Base-by-base conservation (phyloP, 805 yeast genomes). In the Schizosaccharomyces cryophilus region DNA sequence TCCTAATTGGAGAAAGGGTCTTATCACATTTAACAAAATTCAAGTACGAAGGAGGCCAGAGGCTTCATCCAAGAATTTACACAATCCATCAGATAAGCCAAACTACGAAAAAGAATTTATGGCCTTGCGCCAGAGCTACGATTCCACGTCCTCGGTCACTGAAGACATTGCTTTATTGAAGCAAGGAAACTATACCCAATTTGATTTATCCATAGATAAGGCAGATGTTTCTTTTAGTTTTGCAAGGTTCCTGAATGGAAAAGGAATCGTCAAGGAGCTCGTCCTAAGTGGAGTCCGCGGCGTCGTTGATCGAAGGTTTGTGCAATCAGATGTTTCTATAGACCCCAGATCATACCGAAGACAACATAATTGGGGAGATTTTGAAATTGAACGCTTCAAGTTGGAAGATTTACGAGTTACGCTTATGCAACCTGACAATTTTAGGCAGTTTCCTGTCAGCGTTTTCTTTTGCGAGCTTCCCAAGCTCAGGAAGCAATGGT, bases 1-100 rank as follows among this genome's bases (percentile, higher is more conserved):
- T 5, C 96, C 96, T 0, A 87, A 86, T 62, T 89, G 96, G 96
- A 77, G 82, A 51, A 87, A 84, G 64, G 94, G 96, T 1, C 84
- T 81, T 64, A 86, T 93, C 61, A 79, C 83, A 55, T 84, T 93
- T 70, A 80, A 82, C 63, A 86, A 87, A 66, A 94, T 95, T 61
- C 83, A 83, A 69, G 88, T 89, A 0, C 84, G 94, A 60, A 77
- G 85, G 64, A 75, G 97, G 63, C 98, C 98, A 0, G 80, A 81
- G 61, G n/a, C 38, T 29, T 51, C 15, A 13, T 19, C 19, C 17
- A 51, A 13, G 7, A 17, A 7, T 9, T 17, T 29, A 21, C 29
- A 51, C 11, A 24, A 7, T 24, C 4, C 35, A 2, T 17, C 19
- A 17, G n/a, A 56, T 7, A 56, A 31, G 38, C 19, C 60, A 6